Evolutionary conservation across 176 grass and related monocot genomes (phyloP), one percentile per base, ranked within the genome.

Genomic region (Carex cristatella): DNA sequence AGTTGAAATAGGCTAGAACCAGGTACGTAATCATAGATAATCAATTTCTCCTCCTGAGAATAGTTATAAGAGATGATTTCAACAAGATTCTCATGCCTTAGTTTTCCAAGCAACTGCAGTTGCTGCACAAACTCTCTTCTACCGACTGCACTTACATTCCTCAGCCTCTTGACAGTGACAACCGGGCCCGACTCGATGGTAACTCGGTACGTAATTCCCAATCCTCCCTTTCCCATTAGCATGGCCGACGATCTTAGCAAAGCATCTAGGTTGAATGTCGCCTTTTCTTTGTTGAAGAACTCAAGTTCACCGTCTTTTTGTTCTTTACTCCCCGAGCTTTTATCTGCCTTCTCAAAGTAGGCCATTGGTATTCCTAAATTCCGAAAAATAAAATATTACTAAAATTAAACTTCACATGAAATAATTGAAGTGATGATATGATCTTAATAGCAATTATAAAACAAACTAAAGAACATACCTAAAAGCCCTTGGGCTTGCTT

Each of bases 31-130:
- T 99, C 96, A 87, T 89, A 99, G 30, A 95, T 87, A 19, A 84
- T 81, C 0, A 99, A 86, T 86, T 99, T 95, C 88, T 99, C 96
- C 48, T 99, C 93, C 81, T 86, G 86, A 85, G 96, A 99, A 86
- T 88, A 85, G 85, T 94, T 89, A 76, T 87, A 95, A 40, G 91
- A 74, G 64, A 92, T 48, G 88, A 99, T 86, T 53, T 88, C 93
- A 5, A 81, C 88, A 72, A 99, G 82, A 89, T 99, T 95, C 55
- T 95, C 93, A 64, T 95, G 96, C 70, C 79, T 88, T 37, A 95
- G 88, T 86, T 87, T 95, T 79, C 96, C 90, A 10, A 99, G 88
- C 54, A 99, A 57, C 77, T 92, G 88, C 85, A 95, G 87, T 84
- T 90, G 94, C 85, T 99, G 91, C 6, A 56, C 35, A 85, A 99